These are phyloP conservation scores for Westerdykella sp. DNA, from an alignment of 2,329 filamentous ascomycete species.

Conservation along the genomic window DNA sequence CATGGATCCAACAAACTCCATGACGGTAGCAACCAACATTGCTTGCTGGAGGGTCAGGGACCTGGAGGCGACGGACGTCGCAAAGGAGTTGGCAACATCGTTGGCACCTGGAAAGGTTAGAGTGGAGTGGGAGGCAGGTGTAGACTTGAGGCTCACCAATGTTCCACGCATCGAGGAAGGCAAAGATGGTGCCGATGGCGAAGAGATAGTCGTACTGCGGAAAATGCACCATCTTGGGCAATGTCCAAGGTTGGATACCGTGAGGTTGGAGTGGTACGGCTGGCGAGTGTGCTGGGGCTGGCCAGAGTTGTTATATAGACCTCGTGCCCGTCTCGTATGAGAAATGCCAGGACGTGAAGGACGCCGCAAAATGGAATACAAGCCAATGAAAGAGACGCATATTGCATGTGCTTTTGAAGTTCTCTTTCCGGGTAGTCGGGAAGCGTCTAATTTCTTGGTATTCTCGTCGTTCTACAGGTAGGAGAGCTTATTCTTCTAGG, in stretches of 20 bases:
- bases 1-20: constrained; percentile 44
- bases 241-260: neutral
- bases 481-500: too few species aligned
- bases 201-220: constrained; percentile 58
- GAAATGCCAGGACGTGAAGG: too few species aligned
- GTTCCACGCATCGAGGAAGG: constrained; percentile 62
- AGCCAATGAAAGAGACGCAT: too few species aligned
- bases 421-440: too few species aligned
- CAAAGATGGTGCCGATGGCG: constrained; percentile 59
- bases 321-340: too few species aligned
- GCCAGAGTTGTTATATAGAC: too few species aligned
- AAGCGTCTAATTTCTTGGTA: neutral
- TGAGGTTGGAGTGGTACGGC: neutral
- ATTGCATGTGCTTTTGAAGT: too few species aligned
- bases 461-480: neutral
- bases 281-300: constrained; percentile 1
- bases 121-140: constrained; percentile 3
- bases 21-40: constrained; percentile 41
- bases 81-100: constrained; percentile 47
- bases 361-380: too few species aligned
- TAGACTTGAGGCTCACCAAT: constrained; percentile 41
- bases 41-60: constrained; percentile 45
- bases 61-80: constrained; percentile 44
- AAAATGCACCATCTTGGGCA: constrained; percentile 32
- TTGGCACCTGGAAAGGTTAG: constrained; percentile 39